phyloP scores from a whole-genome alignment of 352 stramenopile species.

The Pythium pyrilobum region DNA sequence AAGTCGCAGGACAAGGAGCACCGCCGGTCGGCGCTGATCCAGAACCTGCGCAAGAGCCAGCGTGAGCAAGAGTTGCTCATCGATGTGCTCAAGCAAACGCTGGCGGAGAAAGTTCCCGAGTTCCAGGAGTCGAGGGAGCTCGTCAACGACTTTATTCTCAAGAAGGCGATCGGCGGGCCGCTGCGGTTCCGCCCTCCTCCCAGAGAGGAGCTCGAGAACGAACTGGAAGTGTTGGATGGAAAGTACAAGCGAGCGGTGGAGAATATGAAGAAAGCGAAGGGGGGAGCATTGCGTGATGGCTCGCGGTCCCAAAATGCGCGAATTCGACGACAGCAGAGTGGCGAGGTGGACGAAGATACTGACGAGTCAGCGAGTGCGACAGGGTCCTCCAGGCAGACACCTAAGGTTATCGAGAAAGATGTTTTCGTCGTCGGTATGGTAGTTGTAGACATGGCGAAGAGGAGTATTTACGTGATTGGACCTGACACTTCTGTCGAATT shows the following conservation, averaged over 20 bases:
- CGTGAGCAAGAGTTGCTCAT: constrained; percentile 80
- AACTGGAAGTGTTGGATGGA: constrained; percentile 58
- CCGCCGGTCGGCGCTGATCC: constrained; percentile 79
- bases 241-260: constrained; percentile 67
- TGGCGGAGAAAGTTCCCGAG: constrained; percentile 56
- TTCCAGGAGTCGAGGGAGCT: constrained; percentile 54
- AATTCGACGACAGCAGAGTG: constrained; percentile 26
- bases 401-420: constrained; percentile 8
- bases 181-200: constrained; percentile 82
- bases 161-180: constrained; percentile 68
- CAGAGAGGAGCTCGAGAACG: constrained; percentile 83
- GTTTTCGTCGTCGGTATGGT: constrained; percentile 7
- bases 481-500: neutral
- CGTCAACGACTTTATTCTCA: constrained; percentile 86
- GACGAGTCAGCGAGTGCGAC: neutral
- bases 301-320: no score
- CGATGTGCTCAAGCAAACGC: constrained; percentile 78
- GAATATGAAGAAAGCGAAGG: constrained; percentile 49
- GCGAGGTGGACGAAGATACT: constrained; percentile 15
- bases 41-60: constrained; percentile 67
- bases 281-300: constrained; percentile 23
- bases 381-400: neutral
- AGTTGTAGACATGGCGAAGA: no score
- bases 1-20: constrained; percentile 86
- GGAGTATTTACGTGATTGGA: neutral